Base-by-base conservation (phyloP, 2,329 filamentous ascomycete genomes). In the Cytospora leucostoma region DNA sequence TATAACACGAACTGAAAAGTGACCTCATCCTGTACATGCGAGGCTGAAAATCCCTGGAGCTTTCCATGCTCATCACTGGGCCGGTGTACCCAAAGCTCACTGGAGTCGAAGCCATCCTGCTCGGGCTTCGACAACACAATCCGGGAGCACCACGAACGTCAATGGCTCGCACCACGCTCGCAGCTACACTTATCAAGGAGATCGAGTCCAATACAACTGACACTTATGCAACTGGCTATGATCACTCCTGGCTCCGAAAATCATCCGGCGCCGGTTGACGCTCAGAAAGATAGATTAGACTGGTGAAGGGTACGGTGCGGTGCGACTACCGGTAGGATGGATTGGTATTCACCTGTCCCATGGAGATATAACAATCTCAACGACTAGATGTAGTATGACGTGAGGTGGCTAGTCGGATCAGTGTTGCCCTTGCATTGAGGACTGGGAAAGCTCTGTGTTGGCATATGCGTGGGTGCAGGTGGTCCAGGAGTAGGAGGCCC, bases 391-490 rank as follows among this genome's bases (percentile, higher is more conserved):
- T 13, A 21, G 5, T 33, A 27, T 19, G 11, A 27, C 27, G 37
- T 47, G 51, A 17, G 11, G n/a, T 13, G 32, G 44, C 21, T 17
- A 61, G 13, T 13, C 37, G 38, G 51, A 50, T 10, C 6, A 32
- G 19, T 38, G 50, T 27, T 40, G 40, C 50, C 34, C 57, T 58
- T 51, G 61, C 57, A 44, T 40, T 56, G 61, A 61, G 53, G 27
- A 57, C 38, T 51, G 49, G 27, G 50, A 38, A 61, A 34, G 19
- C 35, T 37, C 34, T 64, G 50, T 56, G 58, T 52, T 59, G 61
- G 57, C 64, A 66, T 47, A 57, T 55, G 49, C 54, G 54, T 57
- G 62, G 54, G 10, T 59, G 64, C 64, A 59, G 37, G 61, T 63
- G 50, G 56, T 64, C 57, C 55, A 40, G 49, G 37, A 58, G 49